Evolutionary conservation across 2,329 filamentous ascomycete genomes (phyloP).

Genomic region (Kalmusia sp.): DNA sequence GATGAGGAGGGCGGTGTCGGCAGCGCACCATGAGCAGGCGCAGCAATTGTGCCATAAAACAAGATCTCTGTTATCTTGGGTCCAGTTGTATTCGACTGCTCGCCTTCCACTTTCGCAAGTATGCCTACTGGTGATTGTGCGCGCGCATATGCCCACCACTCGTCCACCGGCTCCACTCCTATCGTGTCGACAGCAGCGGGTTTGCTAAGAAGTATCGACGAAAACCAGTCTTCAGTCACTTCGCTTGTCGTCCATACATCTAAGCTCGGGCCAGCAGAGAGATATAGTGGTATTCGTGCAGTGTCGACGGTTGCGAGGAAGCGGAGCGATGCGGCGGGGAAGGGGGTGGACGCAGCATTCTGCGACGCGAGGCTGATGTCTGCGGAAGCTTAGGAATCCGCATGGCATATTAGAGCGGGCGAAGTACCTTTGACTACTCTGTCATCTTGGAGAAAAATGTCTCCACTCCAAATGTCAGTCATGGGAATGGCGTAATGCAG

Average conservation of each 20-base stretch:
- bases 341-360: conserved; percentile 22
- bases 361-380: conserved; percentile 38
- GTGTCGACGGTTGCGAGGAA: conserved; percentile 51
- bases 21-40: conserved; percentile 18
- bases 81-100: neutral
- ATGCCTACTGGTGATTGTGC: conserved; percentile 51
- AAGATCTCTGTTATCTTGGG: conserved; percentile 52
- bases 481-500: conserved; percentile 21
- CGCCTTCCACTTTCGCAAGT: conserved; percentile 38
- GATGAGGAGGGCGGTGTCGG: conserved; percentile 46
- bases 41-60: conserved; percentile 50
- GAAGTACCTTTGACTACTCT: conserved; percentile 31
- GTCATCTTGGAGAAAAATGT: conserved; percentile 39
- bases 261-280: conserved; percentile 46
- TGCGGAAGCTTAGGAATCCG: conserved; percentile 13
- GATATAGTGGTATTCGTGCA: conserved; percentile 48
- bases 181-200: conserved; percentile 7
- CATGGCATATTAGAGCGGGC: neutral
- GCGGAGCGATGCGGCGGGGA: conserved; percentile 28
- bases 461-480: conserved; percentile 43
- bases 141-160: conserved; percentile 48
- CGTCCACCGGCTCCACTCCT: conserved; percentile 10
- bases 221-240: conserved; percentile 50
- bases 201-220: conserved; percentile 40
- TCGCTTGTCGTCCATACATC: conserved; percentile 46